These are phyloP conservation scores for Zea mays DNA, from an alignment of 176 grass and related monocot genomes.

Conservation along the genomic window Zm-B73-REFERENCE-NAM-5.0 NC_050104.1:82001501-82002000, in stretches of 20 bases:
- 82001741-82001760: slow-evolving; percentile 88
- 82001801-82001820: slow-evolving; percentile 60
- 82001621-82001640: slow-evolving; percentile 55
- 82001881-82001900: not conserved
- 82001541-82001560: slow-evolving; percentile 64
- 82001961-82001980: slow-evolving; percentile 96
- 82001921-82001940: not conserved
- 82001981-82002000: too few relatives aligned
- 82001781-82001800: slow-evolving; percentile 82
- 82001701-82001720: slow-evolving; percentile 10
- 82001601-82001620: slow-evolving; percentile 10
- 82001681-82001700: slow-evolving; percentile 17
- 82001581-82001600: slow-evolving; percentile 46
- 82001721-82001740: slow-evolving; percentile 66
- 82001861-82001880: slow-evolving; percentile 12
- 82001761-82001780: slow-evolving; percentile 75
- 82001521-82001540: slow-evolving; percentile 11
- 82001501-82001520: not conserved
- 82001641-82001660: slow-evolving; percentile 66
- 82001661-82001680: not conserved
- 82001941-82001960: slow-evolving; percentile 36
- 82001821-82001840: slow-evolving; percentile 74
- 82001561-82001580: slow-evolving; percentile 33
- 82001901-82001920: not conserved
- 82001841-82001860: slow-evolving; percentile 25